Evolutionary conservation across 2,329 filamentous ascomycete genomes (phyloP), one percentile per base, ranked within the genome.

Genomic region (Calonectria montana): DNA sequence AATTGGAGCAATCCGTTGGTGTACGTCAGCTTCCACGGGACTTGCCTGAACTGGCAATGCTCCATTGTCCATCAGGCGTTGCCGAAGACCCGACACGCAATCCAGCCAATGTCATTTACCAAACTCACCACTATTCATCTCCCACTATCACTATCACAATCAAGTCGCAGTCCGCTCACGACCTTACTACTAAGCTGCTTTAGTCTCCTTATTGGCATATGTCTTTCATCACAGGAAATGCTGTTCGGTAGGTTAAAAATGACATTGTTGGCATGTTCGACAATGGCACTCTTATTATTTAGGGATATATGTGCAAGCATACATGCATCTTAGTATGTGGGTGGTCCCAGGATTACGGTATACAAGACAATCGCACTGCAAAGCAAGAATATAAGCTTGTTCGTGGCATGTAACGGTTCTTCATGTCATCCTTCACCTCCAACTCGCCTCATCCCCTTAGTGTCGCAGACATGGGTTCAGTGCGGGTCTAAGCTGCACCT

Each of bases 11-110:
- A 27, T 68, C 47, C 18, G n/a, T 37, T 10, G 50, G 55, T 25
- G 25, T 63, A 55, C 68, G 63, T 70, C 68, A 67, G 47, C 68
- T 21, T 45, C 35, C 29, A 67, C 63, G 27, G 63, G n/a, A 53
- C 45, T 63, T 63, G 18, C 55, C 55, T 18, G 21, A 63, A 21
- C 15, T 16, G 53, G 68, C 62, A 50, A 67, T 39, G 29, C 31
- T 45, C 43, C 35, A 61, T 55, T 7, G 9, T 15, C 55, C 39
- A 37, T 45, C 15, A 27, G 27, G 21, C 57, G 18, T 31, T 67
- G 63, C 68, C 63, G 68, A 55, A 21, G 48, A 63, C 25, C 68
- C 68, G 68, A 70, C 68, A 57, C 68, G 63, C 55, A 70, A 70
- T 39, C 55, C 55, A 70, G 29, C 45, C 55, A 41, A 31, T 35